Base-by-base conservation (phyloP, 1,284 basidiomycete genomes). In the Polyporus tsugae region DNA sequence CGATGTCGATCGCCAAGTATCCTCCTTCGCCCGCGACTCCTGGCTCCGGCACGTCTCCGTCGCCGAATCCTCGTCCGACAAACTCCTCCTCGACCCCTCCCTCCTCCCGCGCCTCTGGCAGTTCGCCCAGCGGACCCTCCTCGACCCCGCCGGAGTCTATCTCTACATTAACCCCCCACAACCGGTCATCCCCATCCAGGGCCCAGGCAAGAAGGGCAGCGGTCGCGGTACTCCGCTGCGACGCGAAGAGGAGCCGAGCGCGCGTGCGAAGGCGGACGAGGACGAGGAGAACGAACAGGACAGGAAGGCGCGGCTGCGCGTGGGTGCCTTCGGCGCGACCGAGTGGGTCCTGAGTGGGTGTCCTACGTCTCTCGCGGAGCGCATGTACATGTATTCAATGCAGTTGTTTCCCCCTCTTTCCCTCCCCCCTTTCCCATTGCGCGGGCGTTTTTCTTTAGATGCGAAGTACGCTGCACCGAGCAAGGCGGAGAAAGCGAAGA, bases 1-100 rank as follows among this genome's bases (percentile, higher is more conserved):
- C 76, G 95, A 97, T 73, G 80, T 89, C 29, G 95, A 96, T 75
- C 85, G 90, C 19, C 80, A 82, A 3, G 90, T 95, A 19, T 80
- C 89, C 2, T 74, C 78, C 0, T 77, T 82, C 19, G 89, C 90
- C 0, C 77, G 79, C 17, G 83, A 83, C 64, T 83, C 88, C 13
- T 94, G 92, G 92, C 79, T 78, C 15, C 78, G 82, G 7, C 77
- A 82, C 41, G 74, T 90, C 38, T 75, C 77, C 5, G 57, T 71
- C 35, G 68, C 75, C 11, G 49, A 63, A 15, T 63, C 69, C 15
- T 58, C 73, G 13, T 62, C 63, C 68, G 71, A 63, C 66, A 79
- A 67, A 19, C 77, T 88, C 19, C 69, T 81, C 6, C 75, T 90
- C n/a, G 78, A 86, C 58, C 68, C 76, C 5, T 64, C 76, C 49